Evolutionary conservation across 805 yeast species (phyloP), one percentile per base, ranked within the genome.

Genomic region (Pichia kluyveri): DNA sequence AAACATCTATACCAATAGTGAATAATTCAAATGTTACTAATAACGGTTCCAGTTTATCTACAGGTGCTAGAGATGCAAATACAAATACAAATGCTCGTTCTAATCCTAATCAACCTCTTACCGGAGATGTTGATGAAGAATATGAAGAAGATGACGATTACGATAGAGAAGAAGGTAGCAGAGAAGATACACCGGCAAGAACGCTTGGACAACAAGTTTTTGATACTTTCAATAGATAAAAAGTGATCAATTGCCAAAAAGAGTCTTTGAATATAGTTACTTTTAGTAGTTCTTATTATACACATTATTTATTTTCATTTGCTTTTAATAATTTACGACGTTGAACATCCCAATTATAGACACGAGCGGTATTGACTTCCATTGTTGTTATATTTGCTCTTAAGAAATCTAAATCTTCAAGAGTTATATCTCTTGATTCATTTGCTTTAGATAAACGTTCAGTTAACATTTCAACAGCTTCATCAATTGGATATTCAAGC

Each of bases 341-440:
- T 60, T 83, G 86, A 10, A 86, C 91, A 61, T 85, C 95, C 90
- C 91, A 86, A 59, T 86, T 86, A 62, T 86, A 86, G 61, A 86
- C 73, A 54, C 99, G 76, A 1, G 99, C 97, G 17, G 96, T 88
- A 62, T 93, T 93, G 45, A 93, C 99, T 65, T 93, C 98, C 90
- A 93, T 87, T 4, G 97, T 91, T 15, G 99, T 93, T 53, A 91
- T 90, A 58, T 89, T 89, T 55, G 86, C 93, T 54, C 93, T 78
- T 52, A 83, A 72, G 55, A 81, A 89, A 59, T 86, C 96, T 51
- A 86, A 74, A 61, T 88, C 99, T 54, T 86, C 95, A 55, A 86
- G 79, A 37, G 95, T 83, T 41, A 73, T 70, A 26, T 67, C 62
- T 56, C 80, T 73, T 54, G 77, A 83, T 38, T 73, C 69, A 55